Evolutionary conservation across 2,329 filamentous ascomycete genomes (phyloP).

Genomic region (Phialophora macrospora): DNA sequence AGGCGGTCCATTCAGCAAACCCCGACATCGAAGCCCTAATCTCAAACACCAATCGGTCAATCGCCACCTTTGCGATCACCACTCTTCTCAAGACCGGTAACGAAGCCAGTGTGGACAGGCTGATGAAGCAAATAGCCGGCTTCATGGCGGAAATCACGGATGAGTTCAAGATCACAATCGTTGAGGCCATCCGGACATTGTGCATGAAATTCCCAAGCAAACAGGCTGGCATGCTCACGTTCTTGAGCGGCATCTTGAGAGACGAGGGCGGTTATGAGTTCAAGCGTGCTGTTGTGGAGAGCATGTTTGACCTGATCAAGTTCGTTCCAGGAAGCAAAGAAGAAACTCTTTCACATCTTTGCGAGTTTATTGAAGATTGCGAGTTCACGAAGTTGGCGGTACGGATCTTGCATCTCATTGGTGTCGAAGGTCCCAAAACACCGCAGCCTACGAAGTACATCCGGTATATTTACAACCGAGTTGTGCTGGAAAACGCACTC

Average conservation of each 20-base stretch:
- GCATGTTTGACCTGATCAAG: conserved; percentile 99
- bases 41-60: conserved; percentile 94
- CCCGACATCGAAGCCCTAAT: conserved; percentile 97
- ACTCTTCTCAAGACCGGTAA: conserved; percentile 98
- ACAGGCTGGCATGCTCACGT: conserved; percentile 95
- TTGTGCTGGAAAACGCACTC: conserved; percentile 95
- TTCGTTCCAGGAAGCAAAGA: conserved; percentile 89
- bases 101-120: conserved; percentile 90
- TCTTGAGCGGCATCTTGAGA: conserved; percentile 93
- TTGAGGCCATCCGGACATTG: conserved; percentile 93
- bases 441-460: conserved; percentile 98
- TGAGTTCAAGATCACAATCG: conserved; percentile 99
- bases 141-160: conserved; percentile 99
- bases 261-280: conserved; percentile 99
- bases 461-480: conserved; percentile 98
- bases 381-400: conserved; percentile 98
- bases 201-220: conserved; percentile 98
- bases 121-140: conserved; percentile 98
- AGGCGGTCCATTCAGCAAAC: conserved; percentile 90
- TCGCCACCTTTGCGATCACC: conserved; percentile 97
- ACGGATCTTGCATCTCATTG: conserved; percentile 89
- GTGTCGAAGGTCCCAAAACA: conserved; percentile 92
- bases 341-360: conserved; percentile 87
- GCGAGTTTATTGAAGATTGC: conserved; percentile 99
- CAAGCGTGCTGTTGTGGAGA: conserved; percentile 96